Percentiles rank a stretch among this genome's conserved stretches.
These are phyloP conservation scores for Sugiyamaella boreocaroliniensis DNA, from an alignment of 805 yeast species.

Conservation along the genomic window DNA sequence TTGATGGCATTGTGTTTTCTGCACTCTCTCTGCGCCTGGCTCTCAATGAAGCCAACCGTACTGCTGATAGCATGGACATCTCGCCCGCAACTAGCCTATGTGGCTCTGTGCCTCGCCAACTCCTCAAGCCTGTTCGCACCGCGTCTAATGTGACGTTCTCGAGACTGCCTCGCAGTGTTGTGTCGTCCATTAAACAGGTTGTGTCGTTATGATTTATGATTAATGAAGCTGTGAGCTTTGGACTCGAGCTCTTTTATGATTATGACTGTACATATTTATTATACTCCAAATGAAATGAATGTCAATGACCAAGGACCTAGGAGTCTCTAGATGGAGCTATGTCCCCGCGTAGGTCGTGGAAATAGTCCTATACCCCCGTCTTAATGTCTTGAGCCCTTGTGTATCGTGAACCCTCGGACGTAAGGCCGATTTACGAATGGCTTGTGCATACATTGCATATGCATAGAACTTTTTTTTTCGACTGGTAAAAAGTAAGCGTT, in stretches of 20 bases:
- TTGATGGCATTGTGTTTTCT: conserved; percentile 13
- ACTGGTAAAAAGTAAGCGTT: no score
- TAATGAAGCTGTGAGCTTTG: no score
- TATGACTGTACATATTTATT: not conserved
- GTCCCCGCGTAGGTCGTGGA: no score
- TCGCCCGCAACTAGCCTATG: not conserved
- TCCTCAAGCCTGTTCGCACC: not conserved
- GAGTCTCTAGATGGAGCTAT: no score
- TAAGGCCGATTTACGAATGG: no score
- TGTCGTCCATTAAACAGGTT: conserved; percentile 3
- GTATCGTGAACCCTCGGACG: no score
- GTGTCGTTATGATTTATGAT: not conserved
- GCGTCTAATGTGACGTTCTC: conserved; percentile 1
- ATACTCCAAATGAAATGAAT: no score
- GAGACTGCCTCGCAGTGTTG: conserved; percentile 2
- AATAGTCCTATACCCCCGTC: no score
- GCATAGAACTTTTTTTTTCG: no score
- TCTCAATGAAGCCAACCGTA: not conserved
- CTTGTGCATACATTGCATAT: no score
- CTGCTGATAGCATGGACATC: not conserved
- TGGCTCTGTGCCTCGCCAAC: not conserved
- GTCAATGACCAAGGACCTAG: no score
- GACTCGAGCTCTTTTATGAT: not conserved
- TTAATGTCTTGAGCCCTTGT: no score
- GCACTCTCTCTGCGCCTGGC: conserved; percentile 14